Conservation (phyloP, 305 asterid species). For the Fraxinus platypoda region DNA sequence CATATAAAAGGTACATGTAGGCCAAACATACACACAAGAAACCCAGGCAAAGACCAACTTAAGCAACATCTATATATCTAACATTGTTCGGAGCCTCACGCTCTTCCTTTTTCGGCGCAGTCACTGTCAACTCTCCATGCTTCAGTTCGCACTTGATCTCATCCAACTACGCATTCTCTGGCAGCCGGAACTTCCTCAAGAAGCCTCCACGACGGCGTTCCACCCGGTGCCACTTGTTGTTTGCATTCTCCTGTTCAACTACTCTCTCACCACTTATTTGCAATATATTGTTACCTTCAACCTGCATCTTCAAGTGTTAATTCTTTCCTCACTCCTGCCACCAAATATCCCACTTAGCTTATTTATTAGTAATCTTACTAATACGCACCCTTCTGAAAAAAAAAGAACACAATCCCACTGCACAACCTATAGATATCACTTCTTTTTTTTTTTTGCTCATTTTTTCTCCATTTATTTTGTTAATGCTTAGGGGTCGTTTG, state of each 20-base stretch:
- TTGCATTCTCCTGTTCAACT: constrained; percentile 29
- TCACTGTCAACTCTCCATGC: constrained; percentile 34
- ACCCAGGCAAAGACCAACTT: neutral
- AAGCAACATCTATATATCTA: constrained; percentile 21
- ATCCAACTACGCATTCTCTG: constrained; percentile 36
- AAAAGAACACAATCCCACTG: constrained; percentile 11
- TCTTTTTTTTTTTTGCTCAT: constrained; percentile 22
- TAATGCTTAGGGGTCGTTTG: no score
- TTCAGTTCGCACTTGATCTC: constrained; percentile 32
- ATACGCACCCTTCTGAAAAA: constrained; percentile 33
- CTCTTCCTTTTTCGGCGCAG: constrained; percentile 23
- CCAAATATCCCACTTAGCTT: constrained; percentile 24
- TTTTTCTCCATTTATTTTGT: neutral
- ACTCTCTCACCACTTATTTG: constrained; percentile 34
- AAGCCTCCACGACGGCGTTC: constrained; percentile 43
- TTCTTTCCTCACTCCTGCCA: constrained; percentile 41
- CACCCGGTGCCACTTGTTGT: constrained; percentile 40
- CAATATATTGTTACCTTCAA: constrained; percentile 39
- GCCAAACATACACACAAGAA: neutral
- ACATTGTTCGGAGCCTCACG: constrained; percentile 17
- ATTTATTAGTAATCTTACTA: constrained; percentile 16
- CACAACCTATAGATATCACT: constrained; percentile 29
- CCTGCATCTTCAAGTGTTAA: constrained; percentile 37
- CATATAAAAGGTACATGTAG: neutral
- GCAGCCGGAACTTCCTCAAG: constrained; percentile 39